phyloP scores from a whole-genome alignment of 495 filamentous ascomycete species.

The Elasticomyces elasticus region DNA sequence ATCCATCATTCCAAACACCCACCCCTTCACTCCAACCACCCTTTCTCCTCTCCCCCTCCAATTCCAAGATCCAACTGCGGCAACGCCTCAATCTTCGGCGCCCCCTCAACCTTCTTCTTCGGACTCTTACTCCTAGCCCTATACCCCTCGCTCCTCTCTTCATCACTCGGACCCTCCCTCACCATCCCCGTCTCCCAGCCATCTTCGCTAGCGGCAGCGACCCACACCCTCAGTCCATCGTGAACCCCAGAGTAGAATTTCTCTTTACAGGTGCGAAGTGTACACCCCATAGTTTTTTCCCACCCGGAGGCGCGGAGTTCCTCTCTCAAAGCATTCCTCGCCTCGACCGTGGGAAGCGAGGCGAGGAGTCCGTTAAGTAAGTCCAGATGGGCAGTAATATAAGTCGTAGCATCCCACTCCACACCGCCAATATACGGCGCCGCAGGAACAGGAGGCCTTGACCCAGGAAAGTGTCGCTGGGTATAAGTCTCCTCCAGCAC shows the following conservation, averaged over 20 bases:
- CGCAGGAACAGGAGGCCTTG: conserved; percentile 81
- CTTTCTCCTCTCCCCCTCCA: conserved; percentile 1
- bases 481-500: conserved; percentile 42
- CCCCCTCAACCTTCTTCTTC: conserved; percentile 34
- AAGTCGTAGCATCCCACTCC: conserved; percentile 98
- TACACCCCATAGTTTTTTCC: conserved; percentile 79
- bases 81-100: conserved; percentile 23
- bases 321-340: conserved; percentile 68
- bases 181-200: conserved; percentile 74
- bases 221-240: conserved; percentile 80
- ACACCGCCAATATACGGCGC: conserved; percentile 96
- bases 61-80: conserved; percentile 30
- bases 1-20: not conserved
- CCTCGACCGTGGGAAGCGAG: conserved; percentile 58
- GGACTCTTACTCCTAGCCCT: conserved; percentile 33
- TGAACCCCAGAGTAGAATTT: conserved; percentile 92
- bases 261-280: conserved; percentile 85
- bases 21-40: not conserved
- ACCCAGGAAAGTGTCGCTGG: conserved; percentile 70
- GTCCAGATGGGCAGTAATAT: conserved; percentile 84
- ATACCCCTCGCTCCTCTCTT: conserved; percentile 23
- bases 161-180: conserved; percentile 49
- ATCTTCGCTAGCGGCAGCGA: conserved; percentile 74
- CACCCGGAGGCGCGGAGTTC: conserved; percentile 78
- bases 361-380: conserved; percentile 85